These are phyloP conservation scores for Botrytis deweyae DNA, from an alignment of 2,329 filamentous ascomycete species.

Conservation along the genomic window DNA sequence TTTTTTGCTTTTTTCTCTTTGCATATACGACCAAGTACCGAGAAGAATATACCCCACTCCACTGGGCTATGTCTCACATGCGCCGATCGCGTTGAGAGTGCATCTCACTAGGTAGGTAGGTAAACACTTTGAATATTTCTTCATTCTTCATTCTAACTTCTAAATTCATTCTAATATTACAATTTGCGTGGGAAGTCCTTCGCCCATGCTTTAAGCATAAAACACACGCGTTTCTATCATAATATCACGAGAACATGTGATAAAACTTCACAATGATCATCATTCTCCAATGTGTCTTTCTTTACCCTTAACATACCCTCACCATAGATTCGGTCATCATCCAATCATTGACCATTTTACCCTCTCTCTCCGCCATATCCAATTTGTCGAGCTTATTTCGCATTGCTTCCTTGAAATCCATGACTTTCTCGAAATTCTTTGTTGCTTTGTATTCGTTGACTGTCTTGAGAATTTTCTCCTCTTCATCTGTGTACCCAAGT, in stretches of 20 bases:
- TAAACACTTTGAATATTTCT: neutral
- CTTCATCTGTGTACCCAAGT: neutral
- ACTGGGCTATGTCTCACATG: neutral
- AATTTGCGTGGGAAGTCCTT: slow-evolving; percentile 9
- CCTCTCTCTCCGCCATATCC: neutral
- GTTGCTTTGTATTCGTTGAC: neutral
- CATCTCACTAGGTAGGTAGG: neutral
- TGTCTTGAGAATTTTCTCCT: neutral
- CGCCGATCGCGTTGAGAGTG: neutral
- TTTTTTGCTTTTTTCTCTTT: neutral
- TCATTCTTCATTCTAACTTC: neutral
- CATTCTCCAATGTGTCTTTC: neutral
- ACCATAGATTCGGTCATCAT: neutral
- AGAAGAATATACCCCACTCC: neutral
- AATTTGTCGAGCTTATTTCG: neutral
- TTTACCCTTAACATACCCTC: neutral
- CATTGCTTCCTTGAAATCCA: neutral
- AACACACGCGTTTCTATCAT: neutral
- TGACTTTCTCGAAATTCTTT: neutral
- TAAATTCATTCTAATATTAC: slow-evolving; percentile 5
- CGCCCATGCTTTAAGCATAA: neutral
- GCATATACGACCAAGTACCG: neutral
- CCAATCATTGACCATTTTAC: neutral
- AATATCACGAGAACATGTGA: neutral
- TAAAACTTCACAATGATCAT: neutral